Base-by-base conservation (phyloP, 2,329 filamentous ascomycete genomes). In the Exophiala dermatitidis region DNA sequence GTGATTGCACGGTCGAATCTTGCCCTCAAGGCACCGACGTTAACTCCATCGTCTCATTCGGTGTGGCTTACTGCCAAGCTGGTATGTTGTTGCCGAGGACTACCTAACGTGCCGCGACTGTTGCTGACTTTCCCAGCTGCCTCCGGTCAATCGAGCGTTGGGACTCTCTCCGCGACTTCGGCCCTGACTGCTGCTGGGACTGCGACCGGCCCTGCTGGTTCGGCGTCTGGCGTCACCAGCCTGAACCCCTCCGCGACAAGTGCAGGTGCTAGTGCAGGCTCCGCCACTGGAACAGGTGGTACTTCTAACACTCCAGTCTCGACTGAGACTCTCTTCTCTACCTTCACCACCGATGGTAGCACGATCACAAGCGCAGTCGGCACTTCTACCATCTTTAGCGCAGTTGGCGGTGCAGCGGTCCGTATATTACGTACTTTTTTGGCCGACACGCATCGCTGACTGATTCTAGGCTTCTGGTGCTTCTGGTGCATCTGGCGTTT, bases 1-100 rank as follows among this genome's bases (percentile, higher is more conserved):
- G 68, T 36, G 74, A 77, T 64, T 77, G 74, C 67, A 71, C 71
- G 38, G 43, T 59, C 10, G 56, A 74, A 62, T 69, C 72, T 33
- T 77, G 74, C 63, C 69, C 70, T 7, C 8, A 44, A 41, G 62
- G 57, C 9, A 68, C 71, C 28, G 64, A 73, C 53, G 55, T 68
- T 7, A 50, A 56, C 45, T 44, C 60, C 9, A 68, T 72, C 44
- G 58, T 70, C 34, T 36, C 60, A 1, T 67, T 64, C 45, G 72
- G 68, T 38, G 55, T 66, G n/a, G 54, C 56, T 28, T 64, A 69
- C 53, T 74, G 72, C 60, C 64, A 66, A 64, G 64, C 50, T 50
- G 48, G 61, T 63, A 50, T 51, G 57, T 56, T 33, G 26, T 37
- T 32, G 29, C 42, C 43, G 28, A 2, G 45, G 29, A 30, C 29